Evolutionary conservation across 306 rosid genomes (phyloP).

Genomic region (Senna siamea): DNA sequence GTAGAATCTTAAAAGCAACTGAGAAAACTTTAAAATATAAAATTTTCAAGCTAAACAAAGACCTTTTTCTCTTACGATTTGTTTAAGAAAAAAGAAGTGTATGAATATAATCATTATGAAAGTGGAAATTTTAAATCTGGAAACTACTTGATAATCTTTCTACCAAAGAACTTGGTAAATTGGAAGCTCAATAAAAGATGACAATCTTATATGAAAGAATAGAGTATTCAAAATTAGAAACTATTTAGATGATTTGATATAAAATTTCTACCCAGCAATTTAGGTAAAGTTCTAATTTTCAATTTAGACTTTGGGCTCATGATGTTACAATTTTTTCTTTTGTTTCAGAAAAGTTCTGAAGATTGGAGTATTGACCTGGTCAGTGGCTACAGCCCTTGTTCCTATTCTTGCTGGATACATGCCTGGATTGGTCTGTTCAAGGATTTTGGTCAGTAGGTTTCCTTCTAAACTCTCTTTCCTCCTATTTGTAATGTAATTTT

Average conservation of each 20-base stretch:
- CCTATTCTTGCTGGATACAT: conserved; percentile 88
- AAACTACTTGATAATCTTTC: background rate
- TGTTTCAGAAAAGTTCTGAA: conserved; percentile 78
- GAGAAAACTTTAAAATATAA: background rate
- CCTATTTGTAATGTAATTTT: too few relatives aligned
- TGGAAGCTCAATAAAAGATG: background rate
- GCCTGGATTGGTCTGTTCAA: conserved; percentile 80
- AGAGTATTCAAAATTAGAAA: background rate
- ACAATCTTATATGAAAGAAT: background rate
- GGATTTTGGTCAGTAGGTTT: conserved; percentile 73
- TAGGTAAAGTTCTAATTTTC: background rate
- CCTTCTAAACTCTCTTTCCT: background rate
- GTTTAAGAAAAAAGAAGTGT: background rate
- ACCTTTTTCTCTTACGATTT: background rate
- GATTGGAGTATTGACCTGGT: conserved; percentile 88
- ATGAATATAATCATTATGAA: background rate
- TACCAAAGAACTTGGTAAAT: background rate
- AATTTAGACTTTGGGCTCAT: conserved; percentile 19
- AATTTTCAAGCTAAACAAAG: background rate
- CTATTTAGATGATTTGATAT: background rate
- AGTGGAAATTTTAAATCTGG: background rate
- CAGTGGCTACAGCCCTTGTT: conserved; percentile 82
- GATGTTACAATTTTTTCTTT: conserved; percentile 28
- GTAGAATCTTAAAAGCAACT: background rate
- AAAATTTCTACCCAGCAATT: conserved; percentile 13